Evolutionary conservation across 495 filamentous ascomycete genomes (phyloP), one percentile per base, ranked within the genome.

Genomic region (Haplographium delicatum): DNA sequence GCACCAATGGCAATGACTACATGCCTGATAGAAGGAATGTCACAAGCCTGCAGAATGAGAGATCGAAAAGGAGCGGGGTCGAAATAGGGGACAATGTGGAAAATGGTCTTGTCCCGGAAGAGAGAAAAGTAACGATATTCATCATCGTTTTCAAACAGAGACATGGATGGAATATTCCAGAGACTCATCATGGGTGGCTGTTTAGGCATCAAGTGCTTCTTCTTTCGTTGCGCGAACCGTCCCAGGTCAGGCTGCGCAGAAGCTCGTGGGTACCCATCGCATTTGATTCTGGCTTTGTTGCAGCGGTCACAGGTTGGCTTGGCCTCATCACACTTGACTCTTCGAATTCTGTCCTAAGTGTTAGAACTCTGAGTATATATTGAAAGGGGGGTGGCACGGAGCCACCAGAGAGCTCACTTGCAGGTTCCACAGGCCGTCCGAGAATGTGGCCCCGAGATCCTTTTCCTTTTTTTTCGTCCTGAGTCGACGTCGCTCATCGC

Each of bases 1-100:
- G 80, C 76, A 28, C 77, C 76, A n/a, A 86, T 64, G 33, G 82
- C 82, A n/a, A 84, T 70, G 4, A 83, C 72, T 13, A 81, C 80
- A 59, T 86, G 81, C n/a, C 76, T 71, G 38, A 86, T 78, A 5
- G 76, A 68, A 3, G 81, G 68, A 56, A 82, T 76, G 18, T 72
- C 71, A 39, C 76, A 72, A 30, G 75, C 78, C 50, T 79, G 76
- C 54, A 80, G 74, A 34, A 83, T 62, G 15, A 85, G 64, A 5
- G 63, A 65, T 37, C 60, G 69, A 78, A 79, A 85, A 48, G 82
- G 78, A 5, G 71, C 73, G 3, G 75, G 78, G 42, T 72, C 66
- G 42, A 81, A 83, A 55, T 78, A 78, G 4, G 80, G 80, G 1
- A 76, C 72, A 24, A 85, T 65, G 47, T 81, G 75, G 42, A 62